Evolutionary conservation across 139 green algal species (phyloP).

Genomic region (Zygnema circumcarinatum): DNA sequence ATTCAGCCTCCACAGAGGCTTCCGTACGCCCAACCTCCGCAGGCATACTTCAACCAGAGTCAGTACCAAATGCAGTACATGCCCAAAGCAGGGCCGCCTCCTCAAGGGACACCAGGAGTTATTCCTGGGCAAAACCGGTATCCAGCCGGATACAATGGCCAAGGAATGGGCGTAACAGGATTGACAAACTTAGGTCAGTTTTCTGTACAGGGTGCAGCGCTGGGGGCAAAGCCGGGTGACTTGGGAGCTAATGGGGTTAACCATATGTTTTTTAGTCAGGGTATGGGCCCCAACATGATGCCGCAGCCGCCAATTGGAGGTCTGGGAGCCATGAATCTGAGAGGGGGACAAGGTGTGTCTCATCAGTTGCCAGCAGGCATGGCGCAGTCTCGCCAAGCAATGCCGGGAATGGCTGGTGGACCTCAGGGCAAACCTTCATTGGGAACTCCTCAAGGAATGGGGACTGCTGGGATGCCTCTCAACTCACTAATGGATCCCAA

Average conservation of each 20-base stretch:
- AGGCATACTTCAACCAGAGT: neutral
- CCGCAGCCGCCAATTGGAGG: neutral
- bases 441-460: too few species aligned
- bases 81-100: neutral
- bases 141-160: neutral
- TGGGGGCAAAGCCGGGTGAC: neutral
- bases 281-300: neutral
- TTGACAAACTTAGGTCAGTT: neutral
- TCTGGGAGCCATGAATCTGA: neutral
- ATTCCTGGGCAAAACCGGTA: neutral
- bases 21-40: neutral
- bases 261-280: neutral
- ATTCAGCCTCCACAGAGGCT: neutral
- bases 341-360: neutral
- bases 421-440: neutral
- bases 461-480: too few species aligned
- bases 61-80: neutral
- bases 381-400: neutral
- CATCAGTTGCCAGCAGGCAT: neutral
- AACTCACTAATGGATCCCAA: too few species aligned
- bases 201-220: neutral
- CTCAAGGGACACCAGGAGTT: neutral
- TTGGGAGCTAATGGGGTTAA: neutral
- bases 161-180: neutral
- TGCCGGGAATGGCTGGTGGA: neutral